These are phyloP conservation scores for Monosporascus sp. DNA, from an alignment of 2,329 filamentous ascomycete species.

Conservation along the genomic window DNA sequence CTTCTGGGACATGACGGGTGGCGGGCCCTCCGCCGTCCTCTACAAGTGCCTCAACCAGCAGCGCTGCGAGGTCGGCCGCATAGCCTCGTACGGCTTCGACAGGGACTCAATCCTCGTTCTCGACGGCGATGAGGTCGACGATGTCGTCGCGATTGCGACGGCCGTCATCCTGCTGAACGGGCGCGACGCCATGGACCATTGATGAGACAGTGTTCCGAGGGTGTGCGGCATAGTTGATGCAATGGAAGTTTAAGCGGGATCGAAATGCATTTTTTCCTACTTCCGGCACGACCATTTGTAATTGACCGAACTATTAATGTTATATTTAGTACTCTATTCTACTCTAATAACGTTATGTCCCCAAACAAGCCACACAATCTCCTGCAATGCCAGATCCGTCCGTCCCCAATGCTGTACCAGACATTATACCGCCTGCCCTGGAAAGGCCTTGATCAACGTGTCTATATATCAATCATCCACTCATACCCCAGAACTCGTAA, in stretches of 20 bases:
- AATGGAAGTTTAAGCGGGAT: background rate
- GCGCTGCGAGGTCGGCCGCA: conserved; percentile 25
- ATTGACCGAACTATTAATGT: no score
- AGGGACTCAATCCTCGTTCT: conserved; percentile 26
- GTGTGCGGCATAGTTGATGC: background rate
- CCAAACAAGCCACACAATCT: no score
- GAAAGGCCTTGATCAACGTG: no score
- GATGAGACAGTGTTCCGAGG: background rate
- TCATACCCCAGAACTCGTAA: conserved; percentile 40
- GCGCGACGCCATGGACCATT: conserved; percentile 28
- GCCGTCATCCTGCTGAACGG: conserved; percentile 27
- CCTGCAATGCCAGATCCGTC: no score
- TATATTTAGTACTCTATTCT: no score
- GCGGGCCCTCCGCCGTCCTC: conserved; percentile 22
- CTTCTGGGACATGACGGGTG: conserved; percentile 28
- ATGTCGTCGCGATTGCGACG: conserved; percentile 24
- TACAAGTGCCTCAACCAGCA: conserved; percentile 30
- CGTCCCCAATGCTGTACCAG: no score
- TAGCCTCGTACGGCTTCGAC: conserved; percentile 25
- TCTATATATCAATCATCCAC: conserved; percentile 1
- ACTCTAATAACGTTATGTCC: no score
- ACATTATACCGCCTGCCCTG: background rate
- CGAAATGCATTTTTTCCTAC: no score
- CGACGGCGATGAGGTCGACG: conserved; percentile 24
- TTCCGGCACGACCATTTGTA: no score